Conservation (phyloP, 176 grass and related monocot species). For the Eragrostis nindensis region DNA sequence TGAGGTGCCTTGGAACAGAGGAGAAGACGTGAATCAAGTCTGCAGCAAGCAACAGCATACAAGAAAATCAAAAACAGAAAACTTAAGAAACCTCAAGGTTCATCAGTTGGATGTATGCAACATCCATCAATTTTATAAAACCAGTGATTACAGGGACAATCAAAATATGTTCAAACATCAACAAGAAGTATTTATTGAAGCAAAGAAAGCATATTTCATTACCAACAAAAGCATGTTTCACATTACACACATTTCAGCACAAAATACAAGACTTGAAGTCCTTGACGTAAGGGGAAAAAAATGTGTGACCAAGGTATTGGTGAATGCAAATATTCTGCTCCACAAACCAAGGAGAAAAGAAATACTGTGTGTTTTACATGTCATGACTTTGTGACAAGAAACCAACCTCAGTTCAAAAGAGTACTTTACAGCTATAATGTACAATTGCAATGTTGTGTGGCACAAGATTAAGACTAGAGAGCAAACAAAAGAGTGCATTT, state of each 20-base stretch:
- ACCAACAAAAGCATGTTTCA: constrained; percentile 2
- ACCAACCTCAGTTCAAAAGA: neutral
- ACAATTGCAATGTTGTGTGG: neutral
- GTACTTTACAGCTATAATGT: neutral
- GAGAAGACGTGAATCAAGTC: constrained; percentile 98
- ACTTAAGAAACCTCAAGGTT: neutral
- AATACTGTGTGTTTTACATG: neutral
- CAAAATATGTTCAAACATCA: constrained; percentile 21
- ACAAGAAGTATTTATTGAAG: neutral
- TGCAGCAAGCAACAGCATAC: constrained; percentile 46
- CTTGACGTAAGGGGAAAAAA: neutral
- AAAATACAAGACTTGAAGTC: neutral
- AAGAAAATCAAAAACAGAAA: constrained; percentile 15
- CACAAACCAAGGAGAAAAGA: neutral
- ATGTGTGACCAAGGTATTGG: neutral
- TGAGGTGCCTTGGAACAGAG: constrained; percentile 80
- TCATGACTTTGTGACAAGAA: neutral
- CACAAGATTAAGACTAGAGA: constrained; percentile 15
- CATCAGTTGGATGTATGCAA: neutral
- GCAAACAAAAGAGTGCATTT: neutral
- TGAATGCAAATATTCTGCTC: neutral
- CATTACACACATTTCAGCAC: neutral
- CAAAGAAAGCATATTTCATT: neutral
- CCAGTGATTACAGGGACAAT: neutral
- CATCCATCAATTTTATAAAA: neutral